These are phyloP conservation scores for Bacidia gigantensis DNA, from an alignment of 495 filamentous ascomycete species.

Conservation along the genomic window DNA sequence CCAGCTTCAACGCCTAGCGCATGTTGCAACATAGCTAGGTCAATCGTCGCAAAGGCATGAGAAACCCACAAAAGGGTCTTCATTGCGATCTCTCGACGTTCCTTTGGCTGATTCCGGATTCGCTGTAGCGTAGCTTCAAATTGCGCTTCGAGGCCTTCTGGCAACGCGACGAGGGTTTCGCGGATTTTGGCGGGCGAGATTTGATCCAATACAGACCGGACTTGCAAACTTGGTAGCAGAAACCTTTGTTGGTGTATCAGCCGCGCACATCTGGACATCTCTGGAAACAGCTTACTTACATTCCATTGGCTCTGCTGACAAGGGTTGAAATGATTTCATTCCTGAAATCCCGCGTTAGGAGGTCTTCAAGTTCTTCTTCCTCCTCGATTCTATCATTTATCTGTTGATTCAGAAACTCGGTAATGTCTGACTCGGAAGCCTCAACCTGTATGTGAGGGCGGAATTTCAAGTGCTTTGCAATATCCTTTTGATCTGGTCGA, in stretches of 20 bases:
- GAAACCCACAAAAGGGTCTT: background rate
- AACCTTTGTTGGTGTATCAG: background rate
- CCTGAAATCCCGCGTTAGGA: background rate
- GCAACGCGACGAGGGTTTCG: background rate
- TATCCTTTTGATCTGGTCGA: background rate
- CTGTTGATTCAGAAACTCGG: background rate
- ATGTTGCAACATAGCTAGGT: background rate
- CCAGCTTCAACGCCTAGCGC: background rate
- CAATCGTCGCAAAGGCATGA: background rate
- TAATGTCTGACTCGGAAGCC: background rate
- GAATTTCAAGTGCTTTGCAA: background rate
- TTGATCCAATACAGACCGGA: background rate
- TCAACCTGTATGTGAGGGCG: background rate
- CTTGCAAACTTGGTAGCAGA: background rate
- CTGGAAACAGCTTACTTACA: background rate
- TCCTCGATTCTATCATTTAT: background rate
- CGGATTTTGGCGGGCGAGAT: background rate
- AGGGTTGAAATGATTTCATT: background rate
- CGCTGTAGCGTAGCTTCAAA: background rate
- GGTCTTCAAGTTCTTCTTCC: background rate
- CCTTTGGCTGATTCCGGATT: background rate
- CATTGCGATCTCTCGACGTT: background rate
- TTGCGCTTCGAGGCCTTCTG: background rate
- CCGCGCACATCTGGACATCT: background rate
- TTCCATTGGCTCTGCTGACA: background rate